These are phyloP conservation scores for Glomus cerebriforme DNA, from an alignment of 192 early-diverging fungal species.

Conservation along the genomic window DNA sequence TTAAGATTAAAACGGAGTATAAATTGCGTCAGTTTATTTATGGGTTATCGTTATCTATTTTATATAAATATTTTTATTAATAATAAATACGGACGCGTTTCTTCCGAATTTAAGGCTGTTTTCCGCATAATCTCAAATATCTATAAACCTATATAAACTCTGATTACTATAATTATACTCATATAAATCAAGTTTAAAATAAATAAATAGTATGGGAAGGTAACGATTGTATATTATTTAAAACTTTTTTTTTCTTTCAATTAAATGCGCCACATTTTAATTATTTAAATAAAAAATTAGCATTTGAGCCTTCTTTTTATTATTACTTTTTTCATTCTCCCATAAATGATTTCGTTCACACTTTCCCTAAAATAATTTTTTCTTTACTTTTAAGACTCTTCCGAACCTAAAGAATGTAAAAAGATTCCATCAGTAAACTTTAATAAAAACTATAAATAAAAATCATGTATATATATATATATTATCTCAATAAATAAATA, in stretches of 20 bases:
- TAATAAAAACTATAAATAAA: not conserved
- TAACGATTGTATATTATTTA: not conserved
- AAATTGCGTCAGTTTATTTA: not conserved
- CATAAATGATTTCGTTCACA: not conserved
- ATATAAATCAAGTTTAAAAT: too few species aligned
- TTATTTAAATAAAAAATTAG: not conserved
- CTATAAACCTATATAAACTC: not conserved
- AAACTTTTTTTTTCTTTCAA: not conserved
- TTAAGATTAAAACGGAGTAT: not conserved
- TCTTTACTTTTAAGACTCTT: not conserved
- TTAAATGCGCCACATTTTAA: not conserved
- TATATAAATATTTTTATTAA: not conserved
- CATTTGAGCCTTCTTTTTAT: not conserved
- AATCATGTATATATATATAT: not conserved
- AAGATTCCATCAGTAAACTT: not conserved
- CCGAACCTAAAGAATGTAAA: not conserved
- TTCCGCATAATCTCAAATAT: not conserved
- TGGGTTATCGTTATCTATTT: not conserved
- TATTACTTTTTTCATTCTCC: not conserved
- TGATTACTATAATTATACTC: too few species aligned
- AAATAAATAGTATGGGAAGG: too few species aligned
- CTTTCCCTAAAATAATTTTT: not conserved
- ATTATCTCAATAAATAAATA: not conserved
- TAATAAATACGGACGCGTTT: not conserved
- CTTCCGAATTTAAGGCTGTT: not conserved